Percentiles rank a stretch among this genome's conserved stretches.
These are phyloP conservation scores for Bruguiera hainesii DNA, from an alignment of 441 rosid genomes.

Conservation along the genomic window DNA sequence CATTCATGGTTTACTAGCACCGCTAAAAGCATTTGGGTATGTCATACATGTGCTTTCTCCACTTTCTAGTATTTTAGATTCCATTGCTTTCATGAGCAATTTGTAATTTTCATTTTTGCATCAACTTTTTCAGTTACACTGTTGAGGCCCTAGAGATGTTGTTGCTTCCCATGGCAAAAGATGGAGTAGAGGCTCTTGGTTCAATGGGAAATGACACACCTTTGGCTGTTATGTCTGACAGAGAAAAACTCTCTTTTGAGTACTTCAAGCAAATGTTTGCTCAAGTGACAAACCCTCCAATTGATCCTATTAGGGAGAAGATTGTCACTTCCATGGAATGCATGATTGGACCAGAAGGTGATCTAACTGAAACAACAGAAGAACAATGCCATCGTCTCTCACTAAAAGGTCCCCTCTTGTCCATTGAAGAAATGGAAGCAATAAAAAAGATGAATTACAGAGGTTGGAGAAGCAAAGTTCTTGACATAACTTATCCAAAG, in stretches of 20 bases:
- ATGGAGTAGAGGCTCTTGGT: slow-evolving; percentile 97
- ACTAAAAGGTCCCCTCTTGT: slow-evolving; percentile 81
- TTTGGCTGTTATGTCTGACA: slow-evolving; percentile 92
- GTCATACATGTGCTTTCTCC: slow-evolving; percentile 18
- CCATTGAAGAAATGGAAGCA: slow-evolving; percentile 82
- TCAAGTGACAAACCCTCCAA: slow-evolving; percentile 99
- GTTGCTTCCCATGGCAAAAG: slow-evolving; percentile 99
- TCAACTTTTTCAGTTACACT: slow-evolving; percentile 64
- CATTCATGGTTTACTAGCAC: slow-evolving; percentile 86
- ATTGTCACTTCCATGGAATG: slow-evolving; percentile 99
- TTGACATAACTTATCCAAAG: slow-evolving; percentile 88
- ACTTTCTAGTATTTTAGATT: background rate
- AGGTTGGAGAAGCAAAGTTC: slow-evolving; percentile 91
- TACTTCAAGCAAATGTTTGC: slow-evolving; percentile 99
- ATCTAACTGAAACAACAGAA: slow-evolving; percentile 96
- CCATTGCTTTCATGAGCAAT: slow-evolving; percentile 12
- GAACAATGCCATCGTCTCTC: slow-evolving; percentile 99
- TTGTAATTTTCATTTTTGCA: slow-evolving; percentile 13
- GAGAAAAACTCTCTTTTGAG: slow-evolving; percentile 90
- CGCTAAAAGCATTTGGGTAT: slow-evolving; percentile 98
- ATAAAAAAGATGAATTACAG: slow-evolving; percentile 86
- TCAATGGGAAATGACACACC: slow-evolving; percentile 99
- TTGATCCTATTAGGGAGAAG: slow-evolving; percentile 99
- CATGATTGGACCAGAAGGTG: slow-evolving; percentile 99
- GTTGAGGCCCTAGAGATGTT: slow-evolving; percentile 98